A percentile compares a stretch with the other conserved stretches of the same genome.
Evolutionary conservation across 768 basidiomycete genomes (phyloP).

Genomic region (Boletus patriciae): DNA sequence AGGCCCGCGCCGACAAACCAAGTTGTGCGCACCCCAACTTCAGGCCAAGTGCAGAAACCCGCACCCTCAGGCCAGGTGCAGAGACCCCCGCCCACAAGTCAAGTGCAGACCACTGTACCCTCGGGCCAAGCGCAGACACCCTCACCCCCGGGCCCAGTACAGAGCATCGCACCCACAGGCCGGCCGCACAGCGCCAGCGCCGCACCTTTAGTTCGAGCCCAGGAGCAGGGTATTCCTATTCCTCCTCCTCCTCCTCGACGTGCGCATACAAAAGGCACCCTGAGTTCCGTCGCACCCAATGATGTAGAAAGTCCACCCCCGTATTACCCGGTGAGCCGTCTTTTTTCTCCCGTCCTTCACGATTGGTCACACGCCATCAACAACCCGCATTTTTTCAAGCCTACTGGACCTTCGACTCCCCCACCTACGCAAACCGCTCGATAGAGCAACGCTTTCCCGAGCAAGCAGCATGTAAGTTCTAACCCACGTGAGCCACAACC

Average conservation of each 20-base stretch:
- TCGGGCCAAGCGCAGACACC: background rate
- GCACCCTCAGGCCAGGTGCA: background rate
- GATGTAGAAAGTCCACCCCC: conserved; percentile 22
- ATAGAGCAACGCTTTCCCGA: background rate
- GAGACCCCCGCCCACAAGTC: background rate
- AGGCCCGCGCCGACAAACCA: background rate
- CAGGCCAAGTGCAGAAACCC: background rate
- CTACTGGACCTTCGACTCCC: conserved; percentile 1
- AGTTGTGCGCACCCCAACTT: background rate
- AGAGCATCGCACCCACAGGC: background rate
- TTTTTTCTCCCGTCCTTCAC: background rate
- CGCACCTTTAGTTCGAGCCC: background rate
- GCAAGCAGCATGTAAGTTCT: background rate
- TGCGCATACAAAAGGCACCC: background rate
- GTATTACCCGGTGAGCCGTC: conserved; percentile 25
- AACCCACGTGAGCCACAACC: conserved; percentile 3
- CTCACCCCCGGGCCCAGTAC: background rate
- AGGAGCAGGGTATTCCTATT: background rate
- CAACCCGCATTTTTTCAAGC: background rate
- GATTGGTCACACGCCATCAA: background rate
- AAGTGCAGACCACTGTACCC: background rate
- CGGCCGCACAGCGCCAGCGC: background rate
- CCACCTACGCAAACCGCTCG: conserved; percentile 4
- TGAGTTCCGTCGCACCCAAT: background rate
- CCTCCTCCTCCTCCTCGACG: conserved; percentile 6